Conservation (phyloP, 2,329 filamentous ascomycete species). For the Magnaporthiopsis incrustans region DNA sequence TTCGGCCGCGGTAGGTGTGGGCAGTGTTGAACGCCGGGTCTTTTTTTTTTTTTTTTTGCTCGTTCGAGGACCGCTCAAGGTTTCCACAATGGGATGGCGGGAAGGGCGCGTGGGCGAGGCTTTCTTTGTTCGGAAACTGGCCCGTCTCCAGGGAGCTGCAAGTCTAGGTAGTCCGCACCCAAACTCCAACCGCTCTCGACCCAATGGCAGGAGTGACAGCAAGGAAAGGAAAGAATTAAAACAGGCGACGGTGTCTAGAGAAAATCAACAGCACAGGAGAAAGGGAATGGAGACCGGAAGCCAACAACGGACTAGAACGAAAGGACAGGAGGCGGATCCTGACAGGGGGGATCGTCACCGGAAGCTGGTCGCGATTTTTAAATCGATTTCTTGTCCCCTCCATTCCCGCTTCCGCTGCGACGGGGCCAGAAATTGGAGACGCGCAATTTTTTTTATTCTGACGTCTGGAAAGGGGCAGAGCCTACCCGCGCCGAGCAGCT, state of each 20-base stretch:
- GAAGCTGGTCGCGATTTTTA: not conserved
- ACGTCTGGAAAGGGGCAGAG: not conserved
- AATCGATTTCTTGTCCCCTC: not conserved
- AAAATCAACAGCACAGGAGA: slow-evolving; percentile 9
- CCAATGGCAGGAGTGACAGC: not conserved
- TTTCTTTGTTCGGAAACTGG: not conserved
- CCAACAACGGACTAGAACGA: not conserved
- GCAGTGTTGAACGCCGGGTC: not conserved
- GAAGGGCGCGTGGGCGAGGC: not conserved
- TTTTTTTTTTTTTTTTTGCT: not conserved
- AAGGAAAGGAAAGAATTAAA: slow-evolving; percentile 8
- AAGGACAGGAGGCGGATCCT: not conserved
- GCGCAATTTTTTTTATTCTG: not conserved
- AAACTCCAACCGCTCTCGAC: not conserved
- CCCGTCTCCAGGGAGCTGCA: not conserved
- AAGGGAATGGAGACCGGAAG: slow-evolving; percentile 3
- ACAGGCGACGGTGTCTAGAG: slow-evolving; percentile 14
- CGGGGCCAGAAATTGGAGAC: not conserved
- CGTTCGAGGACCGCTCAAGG: not conserved
- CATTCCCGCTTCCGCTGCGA: not conserved
- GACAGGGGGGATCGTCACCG: not conserved
- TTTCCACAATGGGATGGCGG: not conserved
- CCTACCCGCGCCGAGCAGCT: not conserved
- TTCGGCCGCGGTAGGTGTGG: not conserved
- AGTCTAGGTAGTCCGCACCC: not conserved